Conservation (phyloP, 1,284 basidiomycete genomes). For the Cutaneotrichosporon curvatum region DNA sequence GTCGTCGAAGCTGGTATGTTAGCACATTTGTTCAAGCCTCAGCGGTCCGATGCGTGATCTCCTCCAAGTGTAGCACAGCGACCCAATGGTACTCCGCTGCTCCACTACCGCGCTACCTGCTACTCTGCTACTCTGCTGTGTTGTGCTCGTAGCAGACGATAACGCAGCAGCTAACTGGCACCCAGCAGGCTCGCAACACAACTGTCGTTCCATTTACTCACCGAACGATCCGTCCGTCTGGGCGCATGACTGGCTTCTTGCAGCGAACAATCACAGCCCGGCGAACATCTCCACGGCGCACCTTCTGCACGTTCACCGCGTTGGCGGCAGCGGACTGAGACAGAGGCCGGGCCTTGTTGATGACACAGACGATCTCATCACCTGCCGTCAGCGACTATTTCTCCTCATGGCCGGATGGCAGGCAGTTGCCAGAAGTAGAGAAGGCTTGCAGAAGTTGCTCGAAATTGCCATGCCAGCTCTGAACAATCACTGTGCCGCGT, state of each 20-base stretch:
- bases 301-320: slow-evolving; percentile 52
- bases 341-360: slow-evolving; percentile 84
- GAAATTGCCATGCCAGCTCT: too few species aligned
- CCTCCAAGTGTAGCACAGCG: too few species aligned
- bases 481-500: too few species aligned
- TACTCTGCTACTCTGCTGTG: too few species aligned
- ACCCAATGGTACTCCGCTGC: too few species aligned
- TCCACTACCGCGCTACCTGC: too few species aligned
- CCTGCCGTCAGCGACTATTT: slow-evolving; percentile 51
- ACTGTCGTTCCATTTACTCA: slow-evolving; percentile 18
- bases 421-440: too few species aligned
- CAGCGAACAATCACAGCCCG: slow-evolving; percentile 93
- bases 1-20: slow-evolving; percentile 81
- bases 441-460: too few species aligned
- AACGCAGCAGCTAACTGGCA: too few species aligned
- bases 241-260: slow-evolving; percentile 40
- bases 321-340: slow-evolving; percentile 44
- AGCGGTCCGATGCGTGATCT: background rate
- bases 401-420: too few species aligned
- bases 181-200: background rate
- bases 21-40: background rate
- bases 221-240: slow-evolving; percentile 42
- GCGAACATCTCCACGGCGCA: slow-evolving; percentile 85
- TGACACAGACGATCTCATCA: slow-evolving; percentile 95
- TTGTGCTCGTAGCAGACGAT: too few species aligned